Base-by-base conservation (phyloP, 192 early-diverging fungal genomes). In the Linnemannia schmuckeri region DNA sequence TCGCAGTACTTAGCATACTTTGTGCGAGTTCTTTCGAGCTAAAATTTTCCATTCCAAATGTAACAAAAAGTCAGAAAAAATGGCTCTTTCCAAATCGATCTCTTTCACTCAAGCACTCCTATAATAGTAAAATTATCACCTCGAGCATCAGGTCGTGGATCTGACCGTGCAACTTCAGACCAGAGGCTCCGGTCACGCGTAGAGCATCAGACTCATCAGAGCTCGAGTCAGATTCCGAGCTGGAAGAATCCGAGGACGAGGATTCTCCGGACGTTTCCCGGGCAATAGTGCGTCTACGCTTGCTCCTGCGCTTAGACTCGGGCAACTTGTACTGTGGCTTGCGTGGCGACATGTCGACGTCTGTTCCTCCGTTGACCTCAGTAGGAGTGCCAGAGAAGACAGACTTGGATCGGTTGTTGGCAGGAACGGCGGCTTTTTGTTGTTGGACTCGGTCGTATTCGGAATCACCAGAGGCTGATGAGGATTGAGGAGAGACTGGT, bases 1-100 rank as follows among this genome's bases (percentile, higher is more conserved):
- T 87, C 85, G 27, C 70, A 63, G 75, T 81, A 78, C 41, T 78
- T 87, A 6, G 79, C 85, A 63, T 87, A 80, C 24, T 78, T 87
- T 27, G 85, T 73, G 20, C 85, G 54, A 5, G 85, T 75, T 33
- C 76, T 57, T 66, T 87, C 78, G 37, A 86, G 68, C 83, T 86
- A 76, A 13, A 33, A 3, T 66, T 61, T n/a, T 66, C n/a, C 38
- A 76, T 7, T 22, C 3, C 6, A 35, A 8, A 27, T 2, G 13
- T 4, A 33, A 66, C 30, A 27, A 27, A 66, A 13, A 66, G 9
- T 12, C 15, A 22, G 52, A 72, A 40, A 40, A 5, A 22, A 63
- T 54, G 37, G 12, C 6, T 33, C 10, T 52, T 20, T 52, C 3
- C 49, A 5, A 22, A 20, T 40, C 24, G 40, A 72, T 9, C 27